Base-by-base conservation (phyloP, 345 rosid species). In the Trapa bicornis region DNA sequence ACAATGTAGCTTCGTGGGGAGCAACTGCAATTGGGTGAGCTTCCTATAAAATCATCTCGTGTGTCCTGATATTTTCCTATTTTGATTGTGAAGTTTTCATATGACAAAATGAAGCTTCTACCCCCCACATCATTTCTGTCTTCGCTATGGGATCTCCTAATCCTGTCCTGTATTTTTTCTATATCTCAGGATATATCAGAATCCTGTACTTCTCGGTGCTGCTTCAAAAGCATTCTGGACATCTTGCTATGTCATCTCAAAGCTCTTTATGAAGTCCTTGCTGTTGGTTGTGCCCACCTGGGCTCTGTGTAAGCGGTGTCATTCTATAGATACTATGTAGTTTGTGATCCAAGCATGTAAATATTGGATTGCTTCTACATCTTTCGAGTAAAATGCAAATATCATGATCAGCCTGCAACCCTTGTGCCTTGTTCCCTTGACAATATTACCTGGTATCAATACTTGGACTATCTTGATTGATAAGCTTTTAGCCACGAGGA, bases 1-100 rank as follows among this genome's bases (percentile, higher is more conserved):
- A 94, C 76, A 91, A 94, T 29, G 89, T 87, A 48, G 99, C 97
- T 41, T 94, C 99, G n/a, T 94, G 99, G 99, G 92, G 97, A 2
- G 99, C 96, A 76, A 94, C 99, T 68, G 97, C 88, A 1, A 79
- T 91, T 36, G 99, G 97, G 99, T 94, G 77, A 42, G 80, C 42
- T 56, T 61, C 62, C 41, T 48, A 15, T 8, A 52, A 35, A 33
- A 22, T 35, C 35, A 6, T 50, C 33, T 56, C 36, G 22, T 12
- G 22, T 58, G 29, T 50, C 54, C 60, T 65, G 63, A 1, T 47
- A 54, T 33, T 56, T 47, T n/a, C 29, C 29, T 6, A 17, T 53
- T 53, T 22, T n/a, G 5, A 2, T 17, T n/a, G 16, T 53, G 58
- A 17, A 53, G 22, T 53, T 4, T 53, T 17, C 58, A 53, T 50